These are phyloP conservation scores for Westerdykella aurantiaca DNA, from an alignment of 2,329 filamentous ascomycete species.

Conservation along the genomic window DNA sequence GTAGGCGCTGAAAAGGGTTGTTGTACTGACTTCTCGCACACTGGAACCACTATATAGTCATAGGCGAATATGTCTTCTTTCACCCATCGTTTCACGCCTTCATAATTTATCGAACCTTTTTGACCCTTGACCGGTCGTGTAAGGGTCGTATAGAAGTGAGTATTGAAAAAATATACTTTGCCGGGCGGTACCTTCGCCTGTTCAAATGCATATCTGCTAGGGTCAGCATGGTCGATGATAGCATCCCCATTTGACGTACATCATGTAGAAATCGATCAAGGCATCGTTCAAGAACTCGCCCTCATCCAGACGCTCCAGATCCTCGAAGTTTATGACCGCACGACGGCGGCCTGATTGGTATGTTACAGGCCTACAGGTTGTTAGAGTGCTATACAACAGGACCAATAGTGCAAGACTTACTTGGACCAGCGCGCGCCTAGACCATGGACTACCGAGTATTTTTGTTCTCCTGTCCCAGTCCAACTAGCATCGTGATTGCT, in stretches of 20 bases:
- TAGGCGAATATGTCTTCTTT: constrained; percentile 77
- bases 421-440: constrained; percentile 26
- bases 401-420: constrained; percentile 6
- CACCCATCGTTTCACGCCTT: constrained; percentile 77
- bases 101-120: constrained; percentile 65
- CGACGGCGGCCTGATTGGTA: constrained; percentile 58
- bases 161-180: constrained; percentile 83
- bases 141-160: constrained; percentile 80
- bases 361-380: constrained; percentile 48
- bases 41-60: constrained; percentile 86
- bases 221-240: constrained; percentile 10
- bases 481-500: neutral
- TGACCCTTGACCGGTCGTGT: constrained; percentile 49
- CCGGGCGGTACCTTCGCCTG: constrained; percentile 44
- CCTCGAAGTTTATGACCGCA: constrained; percentile 62
- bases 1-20: neutral
- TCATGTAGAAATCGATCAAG: constrained; percentile 80
- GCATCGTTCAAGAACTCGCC: constrained; percentile 90
- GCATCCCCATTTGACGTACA: constrained; percentile 29
- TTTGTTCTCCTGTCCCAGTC: constrained; percentile 3
- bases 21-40: constrained; percentile 61
- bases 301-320: constrained; percentile 72
- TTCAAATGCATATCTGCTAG: constrained; percentile 28
- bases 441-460: constrained; percentile 18
- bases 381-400: constrained; percentile 3